These are phyloP conservation scores for Clavulina sp. DNA, from an alignment of 768 basidiomycete species.

Conservation along the genomic window DNA sequence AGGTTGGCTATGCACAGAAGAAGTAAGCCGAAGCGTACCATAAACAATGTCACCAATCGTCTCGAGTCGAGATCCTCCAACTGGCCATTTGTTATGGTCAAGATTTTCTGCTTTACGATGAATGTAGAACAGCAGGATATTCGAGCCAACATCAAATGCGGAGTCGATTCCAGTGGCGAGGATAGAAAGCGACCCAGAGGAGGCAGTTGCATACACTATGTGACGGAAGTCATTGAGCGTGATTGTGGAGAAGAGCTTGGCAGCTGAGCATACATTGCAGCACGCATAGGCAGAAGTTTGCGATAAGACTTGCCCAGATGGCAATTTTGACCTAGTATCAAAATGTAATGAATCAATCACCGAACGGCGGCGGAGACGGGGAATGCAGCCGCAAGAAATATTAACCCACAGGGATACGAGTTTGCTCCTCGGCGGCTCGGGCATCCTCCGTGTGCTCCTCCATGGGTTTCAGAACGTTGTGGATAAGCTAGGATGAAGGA, in stretches of 20 bases:
- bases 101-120: slow-evolving; percentile 54
- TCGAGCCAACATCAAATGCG: slow-evolving; percentile 68
- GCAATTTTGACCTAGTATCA: slow-evolving; percentile 64
- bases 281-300: slow-evolving; percentile 54
- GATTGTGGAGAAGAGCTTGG: neutral
- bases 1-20: too few relatives aligned
- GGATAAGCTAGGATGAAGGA: slow-evolving; percentile 45
- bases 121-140: slow-evolving; percentile 60
- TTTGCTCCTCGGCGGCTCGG: slow-evolving; percentile 42
- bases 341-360: neutral
- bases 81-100: slow-evolving; percentile 79
- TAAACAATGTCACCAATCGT: slow-evolving; percentile 82
- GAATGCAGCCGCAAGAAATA: neutral
- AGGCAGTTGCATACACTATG: slow-evolving; percentile 80
- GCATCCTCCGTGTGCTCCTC: slow-evolving; percentile 78
- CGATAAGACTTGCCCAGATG: slow-evolving; percentile 61
- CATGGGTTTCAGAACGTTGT: slow-evolving; percentile 78
- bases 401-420: slow-evolving; percentile 42
- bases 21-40: slow-evolving; percentile 45
- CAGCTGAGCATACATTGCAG: slow-evolving; percentile 37
- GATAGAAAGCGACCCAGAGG: slow-evolving; percentile 65
- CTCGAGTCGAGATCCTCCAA: slow-evolving; percentile 73
- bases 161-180: slow-evolving; percentile 85
- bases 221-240: neutral
- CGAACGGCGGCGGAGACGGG: neutral